phyloP scores from a whole-genome alignment of 371 early-diverging fungal species.

The Actinomucor elegans region DNA sequence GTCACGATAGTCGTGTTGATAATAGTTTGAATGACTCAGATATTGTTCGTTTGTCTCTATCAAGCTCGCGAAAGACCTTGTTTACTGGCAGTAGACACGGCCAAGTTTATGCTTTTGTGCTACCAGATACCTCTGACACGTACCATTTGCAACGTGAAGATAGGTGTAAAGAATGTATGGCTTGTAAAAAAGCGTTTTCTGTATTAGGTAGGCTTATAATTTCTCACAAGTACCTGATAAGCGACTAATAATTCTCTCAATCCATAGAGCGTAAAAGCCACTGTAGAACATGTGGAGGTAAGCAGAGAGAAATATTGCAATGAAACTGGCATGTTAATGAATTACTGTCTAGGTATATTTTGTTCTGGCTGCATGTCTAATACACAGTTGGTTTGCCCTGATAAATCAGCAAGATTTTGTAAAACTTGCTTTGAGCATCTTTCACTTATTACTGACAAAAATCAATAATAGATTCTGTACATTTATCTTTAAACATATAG shows the following conservation, averaged over 20 bases:
- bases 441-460: conserved; percentile 1
- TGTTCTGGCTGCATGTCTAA: conserved; percentile 33
- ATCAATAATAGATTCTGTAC: too few relatives aligned
- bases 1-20: conserved; percentile 26
- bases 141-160: conserved; percentile 66
- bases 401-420: conserved; percentile 36
- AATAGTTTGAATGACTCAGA: conserved; percentile 19
- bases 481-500: too few relatives aligned
- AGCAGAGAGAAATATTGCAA: background rate
- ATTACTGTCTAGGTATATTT: conserved; percentile 22
- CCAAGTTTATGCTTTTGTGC: conserved; percentile 59
- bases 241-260: too few relatives aligned
- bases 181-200: conserved; percentile 54
- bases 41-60: conserved; percentile 35
- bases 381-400: conserved; percentile 22
- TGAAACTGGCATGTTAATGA: background rate
- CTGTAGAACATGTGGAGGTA: conserved; percentile 51
- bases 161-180: conserved; percentile 56
- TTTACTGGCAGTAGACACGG: conserved; percentile 66
- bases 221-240: too few relatives aligned
- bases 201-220: conserved; percentile 50
- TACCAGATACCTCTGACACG: conserved; percentile 71
- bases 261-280: conserved; percentile 37
- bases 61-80: conserved; percentile 52
- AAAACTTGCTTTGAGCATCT: conserved; percentile 21